phyloP scores from a whole-genome alignment of 2,329 filamentous ascomycete genomes.

The Fusarium virguliforme region DNA sequence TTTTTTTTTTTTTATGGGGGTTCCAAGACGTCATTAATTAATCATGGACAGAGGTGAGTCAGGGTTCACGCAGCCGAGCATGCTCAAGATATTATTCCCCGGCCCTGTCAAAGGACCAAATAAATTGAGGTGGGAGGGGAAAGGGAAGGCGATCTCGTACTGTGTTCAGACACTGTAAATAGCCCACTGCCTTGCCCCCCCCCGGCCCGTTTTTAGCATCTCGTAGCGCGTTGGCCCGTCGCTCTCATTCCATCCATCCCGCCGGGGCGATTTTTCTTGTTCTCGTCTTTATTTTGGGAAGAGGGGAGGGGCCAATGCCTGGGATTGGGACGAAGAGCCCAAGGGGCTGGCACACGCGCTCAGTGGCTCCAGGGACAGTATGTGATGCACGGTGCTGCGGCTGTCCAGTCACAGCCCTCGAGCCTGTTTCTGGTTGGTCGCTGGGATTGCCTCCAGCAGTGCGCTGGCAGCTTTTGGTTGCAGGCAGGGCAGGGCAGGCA shows the following conservation, averaged over 20 bases:
- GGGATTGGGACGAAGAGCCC: slow-evolving; percentile 27
- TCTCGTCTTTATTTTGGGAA: slow-evolving; percentile 14
- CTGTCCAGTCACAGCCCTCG: slow-evolving; percentile 40
- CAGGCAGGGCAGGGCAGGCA: slow-evolving; percentile 5
- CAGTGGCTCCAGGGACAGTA: slow-evolving; percentile 35
- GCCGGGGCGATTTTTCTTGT: slow-evolving; percentile 19
- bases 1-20: slow-evolving; percentile 37
- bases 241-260: slow-evolving; percentile 40
- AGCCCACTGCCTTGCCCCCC: slow-evolving; percentile 18
- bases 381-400: slow-evolving; percentile 41
- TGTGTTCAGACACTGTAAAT: slow-evolving; percentile 45
- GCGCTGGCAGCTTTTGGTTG: slow-evolving; percentile 3
- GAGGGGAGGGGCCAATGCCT: slow-evolving; percentile 1
- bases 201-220: slow-evolving; percentile 38
- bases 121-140: slow-evolving; percentile 1
- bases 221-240: slow-evolving; percentile 40
- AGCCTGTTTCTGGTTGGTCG: slow-evolving; percentile 4
- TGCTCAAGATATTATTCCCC: slow-evolving; percentile 39
- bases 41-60: slow-evolving; percentile 31
- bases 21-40: slow-evolving; percentile 42
- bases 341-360: slow-evolving; percentile 41
- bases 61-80: slow-evolving; percentile 40
- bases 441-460: slow-evolving; percentile 20
- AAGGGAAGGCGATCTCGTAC: slow-evolving; percentile 39
- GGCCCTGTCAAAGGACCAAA: slow-evolving; percentile 9